These are phyloP conservation scores for Smittium culicis DNA, from an alignment of 371 early-diverging fungal genomes.

Conservation along the genomic window DNA sequence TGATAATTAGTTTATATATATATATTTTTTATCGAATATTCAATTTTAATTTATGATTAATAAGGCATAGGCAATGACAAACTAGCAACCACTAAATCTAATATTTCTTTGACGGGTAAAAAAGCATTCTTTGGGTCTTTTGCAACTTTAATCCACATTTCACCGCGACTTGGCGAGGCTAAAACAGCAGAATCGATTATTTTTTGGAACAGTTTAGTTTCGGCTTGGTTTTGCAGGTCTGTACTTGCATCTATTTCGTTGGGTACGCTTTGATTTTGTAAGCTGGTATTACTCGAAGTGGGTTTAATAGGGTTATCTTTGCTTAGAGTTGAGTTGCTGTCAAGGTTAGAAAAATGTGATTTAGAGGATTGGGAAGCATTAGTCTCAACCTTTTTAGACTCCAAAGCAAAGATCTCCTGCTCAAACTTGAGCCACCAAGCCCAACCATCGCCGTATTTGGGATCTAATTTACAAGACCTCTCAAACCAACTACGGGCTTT, in stretches of 20 bases:
- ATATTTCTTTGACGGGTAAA: constrained; percentile 12
- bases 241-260: neutral
- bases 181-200: constrained; percentile 53
- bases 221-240: neutral
- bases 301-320: neutral
- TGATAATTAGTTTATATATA: too few species aligned
- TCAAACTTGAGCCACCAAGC: constrained; percentile 93
- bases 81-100: constrained; percentile 6
- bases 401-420: too few species aligned
- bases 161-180: constrained; percentile 83
- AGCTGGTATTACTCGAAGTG: too few species aligned
- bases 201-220: constrained; percentile 6
- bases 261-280: neutral
- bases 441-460: constrained; percentile 87
- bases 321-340: constrained; percentile 33
- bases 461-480: constrained; percentile 64
- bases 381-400: too few species aligned
- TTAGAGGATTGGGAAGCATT: too few species aligned
- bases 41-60: too few species aligned
- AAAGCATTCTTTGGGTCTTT: constrained; percentile 44
- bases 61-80: neutral
- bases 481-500: constrained; percentile 88
- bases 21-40: too few species aligned
- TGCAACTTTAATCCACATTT: constrained; percentile 63
- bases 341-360: too few species aligned